Percentiles rank a stretch among this genome's conserved stretches.
These are phyloP conservation scores for Daucus carota DNA, from an alignment of 129 eudicot genomes.

Conservation along the genomic window DH1_v3.0 NC_030386.2:39734001-39734500, in stretches of 20 bases:
- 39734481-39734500: background rate
- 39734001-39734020: background rate
- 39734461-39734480: conserved; percentile 1
- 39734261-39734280: background rate
- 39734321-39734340: conserved; percentile 3
- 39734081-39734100: background rate
- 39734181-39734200: background rate
- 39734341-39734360: background rate
- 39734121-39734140: background rate
- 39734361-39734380: conserved; percentile 1
- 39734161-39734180: background rate
- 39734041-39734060: background rate
- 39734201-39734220: background rate
- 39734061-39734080: background rate
- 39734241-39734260: background rate
- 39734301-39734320: background rate
- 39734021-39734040: background rate
- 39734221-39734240: background rate
- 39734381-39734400: background rate
- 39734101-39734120: background rate
- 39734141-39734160: background rate
- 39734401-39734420: conserved; percentile 1
- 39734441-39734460: background rate
- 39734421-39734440: background rate
- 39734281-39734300: background rate